Evolutionary conservation across 768 basidiomycete genomes (phyloP).

Genomic region (Suillus discolor): DNA sequence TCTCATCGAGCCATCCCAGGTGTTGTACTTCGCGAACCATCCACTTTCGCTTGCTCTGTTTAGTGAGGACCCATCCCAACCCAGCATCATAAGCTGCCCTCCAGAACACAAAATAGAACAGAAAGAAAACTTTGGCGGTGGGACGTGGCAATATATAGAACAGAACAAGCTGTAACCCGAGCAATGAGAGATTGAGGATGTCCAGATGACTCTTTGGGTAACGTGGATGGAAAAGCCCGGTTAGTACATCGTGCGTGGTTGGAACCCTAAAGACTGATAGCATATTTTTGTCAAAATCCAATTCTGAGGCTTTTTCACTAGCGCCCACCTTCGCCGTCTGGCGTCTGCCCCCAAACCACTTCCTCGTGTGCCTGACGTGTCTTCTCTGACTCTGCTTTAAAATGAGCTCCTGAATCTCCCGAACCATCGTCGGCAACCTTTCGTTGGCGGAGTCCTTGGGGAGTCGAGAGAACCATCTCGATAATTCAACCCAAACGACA

Average conservation of each 20-base stretch:
- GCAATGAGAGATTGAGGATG: conserved; percentile 76
- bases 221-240: conserved; percentile 78
- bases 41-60: conserved; percentile 95
- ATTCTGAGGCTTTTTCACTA: conserved; percentile 7
- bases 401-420: background rate
- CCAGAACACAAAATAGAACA: conserved; percentile 93
- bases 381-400: conserved; percentile 13
- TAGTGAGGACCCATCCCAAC: conserved; percentile 90
- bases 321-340: conserved; percentile 68
- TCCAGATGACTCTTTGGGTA: conserved; percentile 91
- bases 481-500: conserved; percentile 1
- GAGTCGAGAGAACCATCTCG: conserved; percentile 23
- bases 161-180: conserved; percentile 76
- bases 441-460: conserved; percentile 27
- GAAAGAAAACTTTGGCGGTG: conserved; percentile 67
- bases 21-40: conserved; percentile 81
- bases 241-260: conserved; percentile 88
- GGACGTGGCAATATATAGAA: conserved; percentile 66
- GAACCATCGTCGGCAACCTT: conserved; percentile 9
- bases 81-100: conserved; percentile 89
- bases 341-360: conserved; percentile 89
- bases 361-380: conserved; percentile 40
- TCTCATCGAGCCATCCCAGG: conserved; percentile 87
- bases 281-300: conserved; percentile 12
- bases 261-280: conserved; percentile 86